These are phyloP conservation scores for Tetrapisispora pingtungensis DNA, from an alignment of 805 yeast species.

Conservation along the genomic window DNA sequence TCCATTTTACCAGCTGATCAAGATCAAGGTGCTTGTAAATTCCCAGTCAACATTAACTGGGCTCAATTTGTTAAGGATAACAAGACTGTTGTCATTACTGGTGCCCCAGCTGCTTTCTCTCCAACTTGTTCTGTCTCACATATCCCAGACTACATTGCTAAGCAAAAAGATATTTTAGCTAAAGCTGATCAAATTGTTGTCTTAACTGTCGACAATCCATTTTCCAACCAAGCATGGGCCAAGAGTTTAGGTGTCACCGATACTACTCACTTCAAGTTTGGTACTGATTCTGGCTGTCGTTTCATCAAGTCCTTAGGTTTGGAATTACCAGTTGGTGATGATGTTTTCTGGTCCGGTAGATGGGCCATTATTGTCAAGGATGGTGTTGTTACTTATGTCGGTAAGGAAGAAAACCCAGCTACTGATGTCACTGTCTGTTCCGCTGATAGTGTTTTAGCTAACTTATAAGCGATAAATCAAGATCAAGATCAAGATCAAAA, in stretches of 20 bases:
- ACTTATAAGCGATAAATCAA: slow-evolving; percentile 13
- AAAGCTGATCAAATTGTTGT: slow-evolving; percentile 58
- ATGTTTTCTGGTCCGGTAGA: slow-evolving; percentile 54
- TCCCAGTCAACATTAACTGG: slow-evolving; percentile 22
- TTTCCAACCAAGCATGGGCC: slow-evolving; percentile 64
- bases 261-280: slow-evolving; percentile 42
- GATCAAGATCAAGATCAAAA: too few relatives aligned
- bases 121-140: slow-evolving; percentile 70
- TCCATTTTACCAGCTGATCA: slow-evolving; percentile 18
- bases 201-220: slow-evolving; percentile 60
- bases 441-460: slow-evolving; percentile 27
- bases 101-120: slow-evolving; percentile 83
- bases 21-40: slow-evolving; percentile 22
- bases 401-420: slow-evolving; percentile 29
- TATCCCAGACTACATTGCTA: slow-evolving; percentile 54
- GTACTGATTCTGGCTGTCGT: slow-evolving; percentile 52
- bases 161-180: slow-evolving; percentile 38
- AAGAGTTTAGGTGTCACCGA: slow-evolving; percentile 29
- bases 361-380: slow-evolving; percentile 62
- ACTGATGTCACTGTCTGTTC: slow-evolving; percentile 31
- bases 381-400: slow-evolving; percentile 42
- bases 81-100: slow-evolving; percentile 57
- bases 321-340: slow-evolving; percentile 41
- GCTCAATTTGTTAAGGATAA: slow-evolving; percentile 20
- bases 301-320: slow-evolving; percentile 55